Evolutionary conservation across 1,284 basidiomycete species (phyloP).

Genomic region (Gomphus sp.): DNA sequence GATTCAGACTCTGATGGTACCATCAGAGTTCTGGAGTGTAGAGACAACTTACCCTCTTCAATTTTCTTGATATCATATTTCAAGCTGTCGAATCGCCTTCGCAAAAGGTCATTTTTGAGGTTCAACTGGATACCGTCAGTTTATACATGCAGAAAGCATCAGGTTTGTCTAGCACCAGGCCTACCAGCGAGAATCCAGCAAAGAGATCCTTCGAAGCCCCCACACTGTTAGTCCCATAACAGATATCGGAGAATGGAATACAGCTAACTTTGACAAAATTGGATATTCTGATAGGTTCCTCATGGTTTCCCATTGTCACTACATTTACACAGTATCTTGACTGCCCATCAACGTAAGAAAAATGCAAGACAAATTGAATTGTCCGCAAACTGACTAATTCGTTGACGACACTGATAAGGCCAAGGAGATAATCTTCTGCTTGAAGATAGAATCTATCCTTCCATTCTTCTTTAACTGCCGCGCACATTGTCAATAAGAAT

Average conservation of each 20-base stretch:
- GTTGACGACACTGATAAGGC: constrained; percentile 70
- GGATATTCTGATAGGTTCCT: constrained; percentile 72
- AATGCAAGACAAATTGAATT: neutral
- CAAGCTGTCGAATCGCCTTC: constrained; percentile 71
- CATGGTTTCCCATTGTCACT: constrained; percentile 75
- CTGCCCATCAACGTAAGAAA: constrained; percentile 27
- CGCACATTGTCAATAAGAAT: neutral
- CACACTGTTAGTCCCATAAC: neutral
- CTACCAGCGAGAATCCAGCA: constrained; percentile 73
- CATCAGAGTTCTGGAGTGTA: neutral
- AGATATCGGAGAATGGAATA: neutral
- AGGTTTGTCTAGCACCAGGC: constrained; percentile 1
- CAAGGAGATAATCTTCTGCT: constrained; percentile 81
- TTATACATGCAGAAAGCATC: neutral
- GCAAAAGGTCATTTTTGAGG: constrained; percentile 75
- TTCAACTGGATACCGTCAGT: constrained; percentile 48
- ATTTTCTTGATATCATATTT: constrained; percentile 88
- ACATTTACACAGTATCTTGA: constrained; percentile 76
- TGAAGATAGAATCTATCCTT: constrained; percentile 55
- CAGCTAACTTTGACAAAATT: constrained; percentile 53
- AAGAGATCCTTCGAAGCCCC: constrained; percentile 46
- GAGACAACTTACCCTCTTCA: constrained; percentile 61
- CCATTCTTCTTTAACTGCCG: constrained; percentile 61
- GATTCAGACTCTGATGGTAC: constrained; percentile 1
- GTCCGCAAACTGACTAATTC: constrained; percentile 52